phyloP scores from a whole-genome alignment of 768 basidiomycete genomes.

The Xerocomus spinulosus region DNA sequence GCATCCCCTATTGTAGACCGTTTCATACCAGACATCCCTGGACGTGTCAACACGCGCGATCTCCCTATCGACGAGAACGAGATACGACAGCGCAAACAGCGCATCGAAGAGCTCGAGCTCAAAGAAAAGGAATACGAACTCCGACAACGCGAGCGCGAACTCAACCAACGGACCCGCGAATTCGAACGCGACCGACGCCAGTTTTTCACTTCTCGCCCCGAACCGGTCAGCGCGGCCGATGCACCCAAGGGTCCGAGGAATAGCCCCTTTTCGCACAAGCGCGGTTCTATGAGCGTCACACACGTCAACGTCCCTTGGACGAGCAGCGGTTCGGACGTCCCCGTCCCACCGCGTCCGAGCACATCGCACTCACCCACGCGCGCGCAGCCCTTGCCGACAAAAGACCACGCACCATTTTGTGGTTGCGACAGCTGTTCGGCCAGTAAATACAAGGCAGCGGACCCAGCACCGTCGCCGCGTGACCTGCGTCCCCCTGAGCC shows the following conservation, averaged over 20 bases:
- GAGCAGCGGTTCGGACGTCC: constrained; percentile 5
- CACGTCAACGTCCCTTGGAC: constrained; percentile 24
- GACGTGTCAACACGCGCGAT: constrained; percentile 17
- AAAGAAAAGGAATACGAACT: constrained; percentile 54
- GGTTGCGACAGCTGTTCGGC: constrained; percentile 64
- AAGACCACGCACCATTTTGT: constrained; percentile 57
- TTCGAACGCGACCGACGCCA: constrained; percentile 53
- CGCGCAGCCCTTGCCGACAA: constrained; percentile 24
- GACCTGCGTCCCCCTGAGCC: constrained; percentile 41
- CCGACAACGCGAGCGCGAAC: constrained; percentile 49
- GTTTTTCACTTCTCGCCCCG: constrained; percentile 33
- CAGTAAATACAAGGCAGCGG: constrained; percentile 45
- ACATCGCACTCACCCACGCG: constrained; percentile 28
- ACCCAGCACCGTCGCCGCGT: constrained; percentile 23
- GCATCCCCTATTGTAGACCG: constrained; percentile 33
- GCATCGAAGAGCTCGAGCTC: constrained; percentile 49
- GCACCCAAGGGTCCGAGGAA: constrained; percentile 25
- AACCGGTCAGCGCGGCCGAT: constrained; percentile 26
- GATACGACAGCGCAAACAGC: constrained; percentile 34
- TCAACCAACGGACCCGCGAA: constrained; percentile 50
- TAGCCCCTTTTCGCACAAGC: constrained; percentile 24
- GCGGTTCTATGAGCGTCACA: constrained; percentile 28
- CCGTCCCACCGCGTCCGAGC: constrained; percentile 14
- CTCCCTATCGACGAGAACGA: constrained; percentile 20
- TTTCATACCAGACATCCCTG: constrained; percentile 24